phyloP scores from a whole-genome alignment of 176 grass and related monocot species.

The Puya raimondii region DNA sequence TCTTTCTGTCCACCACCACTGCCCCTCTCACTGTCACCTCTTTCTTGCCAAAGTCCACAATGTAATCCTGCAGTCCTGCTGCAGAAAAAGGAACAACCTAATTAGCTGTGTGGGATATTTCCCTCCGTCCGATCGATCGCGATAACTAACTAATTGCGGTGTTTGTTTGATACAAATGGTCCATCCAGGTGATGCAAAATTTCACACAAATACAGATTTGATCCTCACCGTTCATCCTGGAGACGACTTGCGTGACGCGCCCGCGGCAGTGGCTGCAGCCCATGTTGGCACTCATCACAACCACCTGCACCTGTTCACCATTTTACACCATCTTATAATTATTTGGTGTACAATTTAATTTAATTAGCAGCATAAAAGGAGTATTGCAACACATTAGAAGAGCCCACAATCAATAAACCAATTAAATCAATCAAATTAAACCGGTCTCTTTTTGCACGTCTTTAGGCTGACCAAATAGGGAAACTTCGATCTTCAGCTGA shows the following conservation, averaged over 20 bases:
- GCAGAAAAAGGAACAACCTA: neutral
- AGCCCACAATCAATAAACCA: too few relatives aligned
- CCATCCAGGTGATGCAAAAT: too few relatives aligned
- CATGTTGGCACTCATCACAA: slow-evolving; percentile 97
- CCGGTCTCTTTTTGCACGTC: too few relatives aligned
- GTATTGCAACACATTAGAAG: too few relatives aligned
- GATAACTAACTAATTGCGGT: too few relatives aligned
- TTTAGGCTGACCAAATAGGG: too few relatives aligned
- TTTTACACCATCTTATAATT: neutral
- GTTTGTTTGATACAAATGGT: too few relatives aligned
- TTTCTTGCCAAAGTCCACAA: slow-evolving; percentile 92
- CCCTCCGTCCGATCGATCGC: too few relatives aligned
- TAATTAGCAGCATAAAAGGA: too few relatives aligned
- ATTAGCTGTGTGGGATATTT: neutral
- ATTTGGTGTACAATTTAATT: too few relatives aligned
- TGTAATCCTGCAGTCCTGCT: slow-evolving; percentile 95
- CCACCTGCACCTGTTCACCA: slow-evolving; percentile 64
- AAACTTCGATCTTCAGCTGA: too few relatives aligned
- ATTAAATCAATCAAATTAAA: too few relatives aligned
- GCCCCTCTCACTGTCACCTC: slow-evolving; percentile 73
- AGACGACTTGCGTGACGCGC: slow-evolving; percentile 75
- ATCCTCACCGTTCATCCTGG: slow-evolving; percentile 94
- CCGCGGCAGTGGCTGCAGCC: slow-evolving; percentile 68
- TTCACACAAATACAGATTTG: neutral
- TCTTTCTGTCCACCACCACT: slow-evolving; percentile 22